These are phyloP conservation scores for Capsella bursapastoris DNA, from an alignment of 345 rosid genomes.

Conservation along the genomic window DNA sequence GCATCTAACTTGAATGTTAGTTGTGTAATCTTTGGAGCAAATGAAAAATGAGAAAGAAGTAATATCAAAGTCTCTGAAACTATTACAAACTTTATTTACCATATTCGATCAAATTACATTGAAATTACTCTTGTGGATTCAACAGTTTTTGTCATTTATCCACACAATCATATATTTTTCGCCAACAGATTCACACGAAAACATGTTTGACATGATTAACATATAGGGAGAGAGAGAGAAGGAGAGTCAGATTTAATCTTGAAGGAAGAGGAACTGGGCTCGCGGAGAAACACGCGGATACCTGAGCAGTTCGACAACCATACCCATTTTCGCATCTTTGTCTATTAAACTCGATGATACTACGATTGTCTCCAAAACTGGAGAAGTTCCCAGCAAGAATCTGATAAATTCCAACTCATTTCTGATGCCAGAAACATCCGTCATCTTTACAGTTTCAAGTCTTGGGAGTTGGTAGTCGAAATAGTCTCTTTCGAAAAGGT, in stretches of 20 bases:
- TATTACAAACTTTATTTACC: not conserved
- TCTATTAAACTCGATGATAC: slow-evolving; percentile 62
- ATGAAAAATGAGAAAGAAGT: not conserved
- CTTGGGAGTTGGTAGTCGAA: slow-evolving; percentile 55
- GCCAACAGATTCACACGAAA: slow-evolving; percentile 5
- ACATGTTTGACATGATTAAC: slow-evolving; percentile 15
- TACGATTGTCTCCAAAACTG: slow-evolving; percentile 60
- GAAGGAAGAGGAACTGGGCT: slow-evolving; percentile 69
- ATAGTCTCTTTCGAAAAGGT: slow-evolving; percentile 62
- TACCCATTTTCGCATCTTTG: slow-evolving; percentile 57
- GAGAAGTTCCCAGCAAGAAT: slow-evolving; percentile 75
- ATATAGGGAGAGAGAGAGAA: not conserved
- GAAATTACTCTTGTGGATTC: not conserved
- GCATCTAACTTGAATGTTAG: not conserved
- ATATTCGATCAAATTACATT: not conserved
- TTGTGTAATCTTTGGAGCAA: slow-evolving; percentile 1
- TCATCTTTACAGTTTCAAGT: slow-evolving; percentile 68
- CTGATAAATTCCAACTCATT: slow-evolving; percentile 84
- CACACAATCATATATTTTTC: not conserved
- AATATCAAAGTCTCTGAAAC: not conserved
- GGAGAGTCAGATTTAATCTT: slow-evolving; percentile 47
- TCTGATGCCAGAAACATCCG: slow-evolving; percentile 71
- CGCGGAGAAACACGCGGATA: slow-evolving; percentile 74
- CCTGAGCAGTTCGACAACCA: slow-evolving; percentile 74
- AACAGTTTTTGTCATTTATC: slow-evolving; percentile 14